phyloP scores from a whole-genome alignment of 2,329 filamentous ascomycete species.

The Helotiales sp. region DNA sequence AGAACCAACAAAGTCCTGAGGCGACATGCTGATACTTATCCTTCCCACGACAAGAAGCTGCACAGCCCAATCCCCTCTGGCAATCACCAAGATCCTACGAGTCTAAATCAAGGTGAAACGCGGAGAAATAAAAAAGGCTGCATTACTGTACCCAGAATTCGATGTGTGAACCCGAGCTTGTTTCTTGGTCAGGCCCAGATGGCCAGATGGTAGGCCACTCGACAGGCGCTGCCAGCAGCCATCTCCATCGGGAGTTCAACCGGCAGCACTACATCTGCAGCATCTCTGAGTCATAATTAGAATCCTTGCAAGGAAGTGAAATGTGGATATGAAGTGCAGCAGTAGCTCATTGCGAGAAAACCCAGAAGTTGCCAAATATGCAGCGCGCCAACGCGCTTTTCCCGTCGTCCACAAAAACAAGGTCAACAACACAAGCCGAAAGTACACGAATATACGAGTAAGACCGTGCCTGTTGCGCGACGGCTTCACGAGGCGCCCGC shows the following conservation, averaged over 20 bases:
- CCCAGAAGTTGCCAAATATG: constrained; percentile 8
- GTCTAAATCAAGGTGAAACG: constrained; percentile 39
- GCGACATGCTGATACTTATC: constrained; percentile 41
- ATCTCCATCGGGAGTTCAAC: constrained; percentile 27
- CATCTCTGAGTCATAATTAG: constrained; percentile 43
- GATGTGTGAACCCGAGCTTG: constrained; percentile 29
- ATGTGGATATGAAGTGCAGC: constrained; percentile 25
- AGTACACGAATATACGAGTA: constrained; percentile 11
- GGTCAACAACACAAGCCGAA: constrained; percentile 13
- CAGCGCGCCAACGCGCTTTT: constrained; percentile 24
- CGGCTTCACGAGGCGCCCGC: constrained; percentile 35
- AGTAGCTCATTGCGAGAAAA: constrained; percentile 5
- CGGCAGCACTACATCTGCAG: constrained; percentile 34
- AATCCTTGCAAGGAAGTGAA: constrained; percentile 21
- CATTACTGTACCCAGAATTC: constrained; percentile 20
- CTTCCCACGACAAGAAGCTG: constrained; percentile 27
- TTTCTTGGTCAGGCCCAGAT: constrained; percentile 43
- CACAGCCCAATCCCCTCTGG: constrained; percentile 38
- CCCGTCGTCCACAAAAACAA: constrained; percentile 7
- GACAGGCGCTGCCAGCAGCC: constrained; percentile 35
- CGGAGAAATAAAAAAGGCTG: constrained; percentile 33
- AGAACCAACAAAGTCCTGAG: constrained; percentile 39
- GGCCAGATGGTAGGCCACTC: constrained; percentile 42
- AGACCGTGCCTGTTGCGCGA: constrained; percentile 21
- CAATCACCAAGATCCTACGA: constrained; percentile 28